phyloP scores from a whole-genome alignment of 352 stramenopile species.

The Pythium vanterpoolii region DNA sequence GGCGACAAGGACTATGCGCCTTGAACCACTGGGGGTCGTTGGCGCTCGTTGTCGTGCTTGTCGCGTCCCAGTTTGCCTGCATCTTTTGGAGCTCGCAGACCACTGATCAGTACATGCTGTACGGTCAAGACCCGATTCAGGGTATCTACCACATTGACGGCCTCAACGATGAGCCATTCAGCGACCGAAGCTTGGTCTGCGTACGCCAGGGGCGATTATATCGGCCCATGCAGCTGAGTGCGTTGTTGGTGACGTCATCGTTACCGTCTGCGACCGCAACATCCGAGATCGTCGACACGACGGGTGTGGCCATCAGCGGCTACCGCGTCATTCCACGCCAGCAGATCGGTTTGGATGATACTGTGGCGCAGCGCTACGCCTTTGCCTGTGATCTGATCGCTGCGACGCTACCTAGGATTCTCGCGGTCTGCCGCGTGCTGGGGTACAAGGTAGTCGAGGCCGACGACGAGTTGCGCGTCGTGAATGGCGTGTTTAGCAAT shows the following conservation, averaged over 20 bases:
- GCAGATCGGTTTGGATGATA: constrained; percentile 1
- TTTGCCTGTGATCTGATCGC: constrained; percentile 8
- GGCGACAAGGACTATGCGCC: neutral
- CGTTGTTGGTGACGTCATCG: constrained; percentile 17
- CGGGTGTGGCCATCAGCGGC: neutral
- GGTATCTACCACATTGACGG: constrained; percentile 13
- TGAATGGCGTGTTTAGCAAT: constrained; percentile 13
- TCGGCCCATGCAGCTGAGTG: constrained; percentile 34
- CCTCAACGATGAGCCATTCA: constrained; percentile 47
- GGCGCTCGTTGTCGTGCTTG: constrained; percentile 5
- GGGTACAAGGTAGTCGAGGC: constrained; percentile 13
- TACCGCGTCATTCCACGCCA: constrained; percentile 15
- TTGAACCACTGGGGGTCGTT: constrained; percentile 12
- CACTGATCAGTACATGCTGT: constrained; percentile 14
- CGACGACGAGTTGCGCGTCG: neutral
- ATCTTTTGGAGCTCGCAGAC: constrained; percentile 37
- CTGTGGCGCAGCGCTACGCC: constrained; percentile 3
- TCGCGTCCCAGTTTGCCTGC: constrained; percentile 14
- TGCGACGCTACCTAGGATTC: neutral
- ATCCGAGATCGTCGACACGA: constrained; percentile 3
- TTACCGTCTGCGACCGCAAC: neutral
- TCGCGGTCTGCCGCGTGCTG: neutral
- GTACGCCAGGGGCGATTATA: constrained; percentile 35
- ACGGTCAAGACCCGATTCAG: constrained; percentile 18
- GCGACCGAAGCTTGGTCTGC: constrained; percentile 44